Percentiles rank a stretch among this genome's conserved stretches.
These are phyloP conservation scores for Chlamydomonas asymmetrica DNA, from an alignment of 139 green algal genomes.

Conservation along the genomic window DNA sequence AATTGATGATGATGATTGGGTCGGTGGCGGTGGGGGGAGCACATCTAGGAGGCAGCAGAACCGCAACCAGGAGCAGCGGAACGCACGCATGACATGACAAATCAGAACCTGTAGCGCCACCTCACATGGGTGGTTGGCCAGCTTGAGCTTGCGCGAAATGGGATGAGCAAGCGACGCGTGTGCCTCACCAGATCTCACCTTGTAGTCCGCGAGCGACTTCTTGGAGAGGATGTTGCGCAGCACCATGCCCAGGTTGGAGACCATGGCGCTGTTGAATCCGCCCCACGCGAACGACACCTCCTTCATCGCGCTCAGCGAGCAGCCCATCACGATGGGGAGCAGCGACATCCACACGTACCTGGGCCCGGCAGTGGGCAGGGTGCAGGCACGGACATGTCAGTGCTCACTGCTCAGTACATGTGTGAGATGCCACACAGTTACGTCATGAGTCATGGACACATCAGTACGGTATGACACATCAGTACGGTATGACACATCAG, in stretches of 20 bases:
- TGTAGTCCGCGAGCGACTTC: slow-evolving; percentile 86
- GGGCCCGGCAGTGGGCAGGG: slow-evolving; percentile 1
- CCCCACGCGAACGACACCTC: slow-evolving; percentile 78
- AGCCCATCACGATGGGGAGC: slow-evolving; percentile 84
- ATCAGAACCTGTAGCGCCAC: too few species aligned
- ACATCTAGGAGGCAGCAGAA: background rate
- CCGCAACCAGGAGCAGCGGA: background rate
- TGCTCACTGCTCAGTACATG: too few species aligned
- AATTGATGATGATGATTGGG: background rate
- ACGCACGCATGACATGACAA: too few species aligned
- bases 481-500: too few species aligned
- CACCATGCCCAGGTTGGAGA: slow-evolving; percentile 91
- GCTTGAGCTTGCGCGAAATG: too few species aligned
- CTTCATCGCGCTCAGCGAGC: slow-evolving; percentile 86
- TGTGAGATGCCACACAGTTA: background rate
- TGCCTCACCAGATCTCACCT: too few species aligned
- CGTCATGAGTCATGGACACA: background rate
- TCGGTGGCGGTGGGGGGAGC: background rate
- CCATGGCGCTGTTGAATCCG: slow-evolving; percentile 92
- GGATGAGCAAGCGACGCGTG: too few species aligned
- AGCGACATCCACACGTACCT: slow-evolving; percentile 82
- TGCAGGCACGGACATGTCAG: too few species aligned
- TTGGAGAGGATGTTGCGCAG: slow-evolving; percentile 91
- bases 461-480: too few species aligned
- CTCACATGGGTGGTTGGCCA: too few species aligned